These are phyloP conservation scores for Penicillium sp. DNA, from an alignment of 2,329 filamentous ascomycete genomes.

Conservation along the genomic window DNA sequence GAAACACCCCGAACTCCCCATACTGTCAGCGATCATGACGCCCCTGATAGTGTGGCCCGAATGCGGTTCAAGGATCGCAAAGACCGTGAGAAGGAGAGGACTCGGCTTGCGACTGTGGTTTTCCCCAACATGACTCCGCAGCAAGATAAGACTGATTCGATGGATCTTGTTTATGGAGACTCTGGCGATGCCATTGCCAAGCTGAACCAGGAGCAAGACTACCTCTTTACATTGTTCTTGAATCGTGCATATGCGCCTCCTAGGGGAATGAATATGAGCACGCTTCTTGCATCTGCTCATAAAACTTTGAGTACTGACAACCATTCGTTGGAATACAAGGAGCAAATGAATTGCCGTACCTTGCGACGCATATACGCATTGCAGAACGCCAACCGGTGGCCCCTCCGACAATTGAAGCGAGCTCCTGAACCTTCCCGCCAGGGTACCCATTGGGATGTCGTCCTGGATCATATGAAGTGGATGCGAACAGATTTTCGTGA, in stretches of 20 bases:
- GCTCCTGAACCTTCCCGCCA: slow-evolving; percentile 76
- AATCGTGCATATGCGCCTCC: slow-evolving; percentile 58
- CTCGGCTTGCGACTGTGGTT: slow-evolving; percentile 70
- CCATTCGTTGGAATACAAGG: slow-evolving; percentile 76
- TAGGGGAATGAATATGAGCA: slow-evolving; percentile 57
- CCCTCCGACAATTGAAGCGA: slow-evolving; percentile 81
- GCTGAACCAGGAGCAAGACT: slow-evolving; percentile 54
- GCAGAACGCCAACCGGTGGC: slow-evolving; percentile 91
- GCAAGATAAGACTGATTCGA: slow-evolving; percentile 47
- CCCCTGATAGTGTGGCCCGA: slow-evolving; percentile 36
- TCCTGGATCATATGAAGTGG: slow-evolving; percentile 93
- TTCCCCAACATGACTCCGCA: slow-evolving; percentile 67
- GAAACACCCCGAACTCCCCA: slow-evolving; percentile 50
- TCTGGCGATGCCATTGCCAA: slow-evolving; percentile 48
- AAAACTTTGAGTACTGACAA: slow-evolving; percentile 89
- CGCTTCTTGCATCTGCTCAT: slow-evolving; percentile 76
- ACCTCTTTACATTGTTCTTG: slow-evolving; percentile 64
- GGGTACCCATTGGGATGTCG: slow-evolving; percentile 77
- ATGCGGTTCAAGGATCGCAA: slow-evolving; percentile 52
- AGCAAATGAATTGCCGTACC: slow-evolving; percentile 84
- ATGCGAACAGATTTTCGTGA: slow-evolving; percentile 96
- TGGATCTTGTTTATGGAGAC: slow-evolving; percentile 44
- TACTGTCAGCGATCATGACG: slow-evolving; percentile 34
- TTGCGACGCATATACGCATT: slow-evolving; percentile 84
- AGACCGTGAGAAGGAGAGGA: slow-evolving; percentile 58